phyloP scores from a whole-genome alignment of 169 alveolate species.

The Eimeria mitis region DNA sequence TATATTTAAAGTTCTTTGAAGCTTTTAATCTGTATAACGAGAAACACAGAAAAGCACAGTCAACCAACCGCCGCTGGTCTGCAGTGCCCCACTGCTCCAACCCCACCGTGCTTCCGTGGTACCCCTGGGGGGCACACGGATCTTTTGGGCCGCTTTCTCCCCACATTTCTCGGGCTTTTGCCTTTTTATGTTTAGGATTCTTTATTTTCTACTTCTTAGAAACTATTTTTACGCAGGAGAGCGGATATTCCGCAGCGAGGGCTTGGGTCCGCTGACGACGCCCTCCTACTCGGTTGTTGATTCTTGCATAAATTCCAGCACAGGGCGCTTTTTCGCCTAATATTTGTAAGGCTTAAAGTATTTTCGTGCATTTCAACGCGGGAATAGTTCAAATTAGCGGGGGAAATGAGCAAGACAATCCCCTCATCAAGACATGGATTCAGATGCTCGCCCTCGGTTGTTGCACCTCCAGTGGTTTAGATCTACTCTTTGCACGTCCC shows the following conservation, averaged over 20 bases:
- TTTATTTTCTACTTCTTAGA: neutral
- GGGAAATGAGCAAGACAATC: slow-evolving; percentile 57
- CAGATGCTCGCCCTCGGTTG: slow-evolving; percentile 44
- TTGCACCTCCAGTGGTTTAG: neutral
- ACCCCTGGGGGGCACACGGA: neutral
- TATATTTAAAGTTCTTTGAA: neutral
- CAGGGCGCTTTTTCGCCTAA: neutral
- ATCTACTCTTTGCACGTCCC: neutral
- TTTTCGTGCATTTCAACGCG: neutral
- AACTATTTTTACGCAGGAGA: neutral
- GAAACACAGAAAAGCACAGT: neutral
- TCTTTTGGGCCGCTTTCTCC: neutral
- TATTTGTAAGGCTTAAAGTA: neutral
- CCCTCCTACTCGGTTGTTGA: slow-evolving; percentile 37
- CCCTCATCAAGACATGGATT: slow-evolving; percentile 11
- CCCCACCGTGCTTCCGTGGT: slow-evolving; percentile 32
- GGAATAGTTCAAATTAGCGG: neutral
- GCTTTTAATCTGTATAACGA: neutral
- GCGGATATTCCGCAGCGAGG: slow-evolving; percentile 42
- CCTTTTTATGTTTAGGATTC: neutral
- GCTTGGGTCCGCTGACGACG: slow-evolving; percentile 67
- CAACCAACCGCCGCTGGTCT: slow-evolving; percentile 47
- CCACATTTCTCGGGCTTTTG: neutral
- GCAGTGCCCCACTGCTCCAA: slow-evolving; percentile 57
- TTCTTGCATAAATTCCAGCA: slow-evolving; percentile 1